A percentile compares a stretch with the other conserved stretches of the same genome.
phyloP scores from a whole-genome alignment of 192 early-diverging fungal species.

The Linnemannia elongata region DNA sequence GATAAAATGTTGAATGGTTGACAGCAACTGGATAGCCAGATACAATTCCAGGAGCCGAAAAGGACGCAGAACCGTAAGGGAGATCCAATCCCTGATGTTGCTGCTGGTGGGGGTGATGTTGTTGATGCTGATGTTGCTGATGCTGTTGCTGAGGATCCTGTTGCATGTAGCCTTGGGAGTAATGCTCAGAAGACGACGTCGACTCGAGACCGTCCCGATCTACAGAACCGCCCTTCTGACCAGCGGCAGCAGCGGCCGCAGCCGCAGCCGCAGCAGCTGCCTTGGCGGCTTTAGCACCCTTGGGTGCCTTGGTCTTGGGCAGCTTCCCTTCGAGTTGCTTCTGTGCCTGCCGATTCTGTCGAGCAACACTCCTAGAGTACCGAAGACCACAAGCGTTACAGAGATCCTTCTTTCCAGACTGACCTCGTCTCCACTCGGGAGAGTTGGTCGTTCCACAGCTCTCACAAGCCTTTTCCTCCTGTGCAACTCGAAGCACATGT shows the following conservation, averaged over 20 bases:
- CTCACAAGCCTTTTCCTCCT: constrained; percentile 57
- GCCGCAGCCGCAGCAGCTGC: neutral
- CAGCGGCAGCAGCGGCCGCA: neutral
- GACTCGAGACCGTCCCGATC: neutral
- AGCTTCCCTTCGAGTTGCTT: constrained; percentile 46
- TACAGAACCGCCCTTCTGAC: neutral
- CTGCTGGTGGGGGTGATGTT: neutral
- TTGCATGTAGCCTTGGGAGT: neutral
- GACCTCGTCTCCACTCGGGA: constrained; percentile 70
- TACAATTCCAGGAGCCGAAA: neutral
- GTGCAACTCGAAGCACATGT: constrained; percentile 23
- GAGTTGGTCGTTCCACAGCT: constrained; percentile 65
- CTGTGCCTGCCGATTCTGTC: constrained; percentile 57
- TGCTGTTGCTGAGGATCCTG: neutral
- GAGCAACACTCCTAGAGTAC: constrained; percentile 58
- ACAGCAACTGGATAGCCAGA: neutral
- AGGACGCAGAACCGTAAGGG: neutral
- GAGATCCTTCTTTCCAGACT: constrained; percentile 68
- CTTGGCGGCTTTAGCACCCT: constrained; percentile 28
- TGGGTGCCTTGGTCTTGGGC: constrained; percentile 31
- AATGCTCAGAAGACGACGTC: neutral
- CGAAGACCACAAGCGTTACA: constrained; percentile 72
- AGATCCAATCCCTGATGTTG: neutral
- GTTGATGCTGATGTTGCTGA: neutral
- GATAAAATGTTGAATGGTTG: neutral